These are phyloP conservation scores for Fusarium sterilihyphosum DNA, from an alignment of 2,329 filamentous ascomycete genomes.

Conservation along the genomic window DNA sequence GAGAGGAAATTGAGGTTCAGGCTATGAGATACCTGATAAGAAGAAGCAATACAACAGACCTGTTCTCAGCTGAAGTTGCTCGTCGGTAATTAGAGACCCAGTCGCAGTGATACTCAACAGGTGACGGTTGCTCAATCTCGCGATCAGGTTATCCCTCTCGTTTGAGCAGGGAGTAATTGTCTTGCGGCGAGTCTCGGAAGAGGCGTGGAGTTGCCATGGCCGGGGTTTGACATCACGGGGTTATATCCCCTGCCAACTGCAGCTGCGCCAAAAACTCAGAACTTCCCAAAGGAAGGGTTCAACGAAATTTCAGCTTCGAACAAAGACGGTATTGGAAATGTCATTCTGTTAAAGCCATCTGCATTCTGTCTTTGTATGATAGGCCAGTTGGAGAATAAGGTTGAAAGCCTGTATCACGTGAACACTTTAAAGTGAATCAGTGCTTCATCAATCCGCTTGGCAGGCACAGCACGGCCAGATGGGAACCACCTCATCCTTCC, in stretches of 20 bases:
- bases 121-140: not conserved
- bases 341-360: not conserved
- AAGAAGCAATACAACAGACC: slow-evolving; percentile 12
- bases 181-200: slow-evolving; percentile 15
- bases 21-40: slow-evolving; percentile 16
- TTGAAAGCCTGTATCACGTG: slow-evolving; percentile 6
- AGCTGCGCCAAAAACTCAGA: not conserved
- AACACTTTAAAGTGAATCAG: not conserved
- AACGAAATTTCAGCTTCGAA: too few species aligned
- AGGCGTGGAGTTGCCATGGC: not conserved
- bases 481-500: not conserved
- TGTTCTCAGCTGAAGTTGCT: not conserved
- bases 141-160: slow-evolving; percentile 10
- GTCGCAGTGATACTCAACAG: slow-evolving; percentile 14
- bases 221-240: slow-evolving; percentile 12
- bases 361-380: not conserved
- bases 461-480: slow-evolving; percentile 10
- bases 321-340: not conserved
- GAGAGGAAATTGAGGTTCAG: not conserved
- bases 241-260: slow-evolving; percentile 4
- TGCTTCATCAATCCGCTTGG: not conserved
- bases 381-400: not conserved
- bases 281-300: not conserved
- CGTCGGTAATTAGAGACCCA: slow-evolving; percentile 4
- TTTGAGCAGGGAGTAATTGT: slow-evolving; percentile 4